Conservation (phyloP, 345 rosid species). For the Sonneratia alba region DNA sequence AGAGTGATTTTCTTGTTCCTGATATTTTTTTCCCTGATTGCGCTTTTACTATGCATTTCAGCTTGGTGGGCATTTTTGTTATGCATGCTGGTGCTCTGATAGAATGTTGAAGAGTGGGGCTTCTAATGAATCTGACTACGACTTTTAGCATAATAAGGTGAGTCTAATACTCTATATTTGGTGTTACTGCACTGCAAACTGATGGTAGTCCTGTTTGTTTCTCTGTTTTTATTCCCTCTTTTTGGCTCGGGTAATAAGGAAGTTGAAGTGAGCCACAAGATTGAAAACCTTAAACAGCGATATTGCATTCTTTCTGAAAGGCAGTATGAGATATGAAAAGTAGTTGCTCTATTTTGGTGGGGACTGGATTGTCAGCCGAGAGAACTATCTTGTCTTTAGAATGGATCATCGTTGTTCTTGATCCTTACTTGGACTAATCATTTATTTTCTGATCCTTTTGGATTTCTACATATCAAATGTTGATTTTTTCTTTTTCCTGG, state of each 20-base stretch:
- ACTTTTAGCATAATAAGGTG: slow-evolving; percentile 34
- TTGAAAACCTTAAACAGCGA: background rate
- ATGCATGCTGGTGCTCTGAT: background rate
- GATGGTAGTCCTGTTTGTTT: background rate
- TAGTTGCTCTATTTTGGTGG: too few relatives aligned
- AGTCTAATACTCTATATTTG: slow-evolving; percentile 10
- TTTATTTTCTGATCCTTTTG: background rate
- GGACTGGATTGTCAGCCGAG: background rate
- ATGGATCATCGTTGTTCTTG: background rate
- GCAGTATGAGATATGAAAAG: background rate
- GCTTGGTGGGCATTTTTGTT: background rate
- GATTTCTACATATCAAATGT: background rate
- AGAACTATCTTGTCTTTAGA: background rate
- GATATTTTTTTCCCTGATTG: background rate
- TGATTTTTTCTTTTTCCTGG: background rate
- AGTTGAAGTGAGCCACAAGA: background rate
- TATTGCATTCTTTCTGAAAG: too few relatives aligned
- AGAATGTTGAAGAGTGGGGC: background rate
- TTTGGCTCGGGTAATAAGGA: background rate
- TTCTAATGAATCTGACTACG: slow-evolving; percentile 6
- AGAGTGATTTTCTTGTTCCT: background rate
- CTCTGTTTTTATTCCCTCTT: background rate
- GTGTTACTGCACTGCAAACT: background rate
- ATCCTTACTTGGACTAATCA: background rate
- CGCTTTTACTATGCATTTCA: background rate